Conservation (phyloP, 176 grass and related monocot species). For the Urochloa ruziziensis region DNA sequence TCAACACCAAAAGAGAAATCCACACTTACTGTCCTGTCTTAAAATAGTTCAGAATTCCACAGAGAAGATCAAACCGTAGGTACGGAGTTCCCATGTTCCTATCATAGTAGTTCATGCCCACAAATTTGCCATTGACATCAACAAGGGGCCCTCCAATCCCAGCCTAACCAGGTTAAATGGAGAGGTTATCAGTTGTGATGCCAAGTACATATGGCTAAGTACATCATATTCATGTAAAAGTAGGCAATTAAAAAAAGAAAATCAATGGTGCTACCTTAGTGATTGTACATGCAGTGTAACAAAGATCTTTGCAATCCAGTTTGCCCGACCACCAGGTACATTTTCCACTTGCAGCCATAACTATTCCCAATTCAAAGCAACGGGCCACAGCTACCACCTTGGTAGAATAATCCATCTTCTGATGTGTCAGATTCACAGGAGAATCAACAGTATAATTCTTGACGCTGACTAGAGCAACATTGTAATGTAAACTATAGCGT, state of each 20-base stretch:
- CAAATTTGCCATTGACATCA: neutral
- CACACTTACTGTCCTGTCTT: neutral
- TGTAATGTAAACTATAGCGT: neutral
- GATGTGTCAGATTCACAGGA: neutral
- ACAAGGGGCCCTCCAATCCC: conserved; percentile 15
- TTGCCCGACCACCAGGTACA: neutral
- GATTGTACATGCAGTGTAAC: neutral
- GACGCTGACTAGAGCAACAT: neutral
- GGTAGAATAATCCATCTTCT: too few species aligned
- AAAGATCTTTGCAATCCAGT: neutral
- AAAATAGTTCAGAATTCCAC: neutral
- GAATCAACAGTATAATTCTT: neutral
- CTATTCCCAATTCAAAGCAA: neutral
- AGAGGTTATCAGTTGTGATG: neutral
- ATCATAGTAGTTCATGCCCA: conserved; percentile 6
- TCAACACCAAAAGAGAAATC: neutral
- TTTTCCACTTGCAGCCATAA: neutral
- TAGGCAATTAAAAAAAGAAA: neutral
- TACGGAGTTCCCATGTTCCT: neutral
- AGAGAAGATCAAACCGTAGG: neutral
- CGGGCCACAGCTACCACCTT: neutral
- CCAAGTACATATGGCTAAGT: neutral
- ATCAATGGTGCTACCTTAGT: neutral
- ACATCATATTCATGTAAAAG: neutral
- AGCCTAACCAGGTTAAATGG: neutral